A percentile compares a stretch with the other conserved stretches of the same genome.
Conservation (phyloP, 2,329 filamentous ascomycete species). For the Phyllosticta capitalensis region DNA sequence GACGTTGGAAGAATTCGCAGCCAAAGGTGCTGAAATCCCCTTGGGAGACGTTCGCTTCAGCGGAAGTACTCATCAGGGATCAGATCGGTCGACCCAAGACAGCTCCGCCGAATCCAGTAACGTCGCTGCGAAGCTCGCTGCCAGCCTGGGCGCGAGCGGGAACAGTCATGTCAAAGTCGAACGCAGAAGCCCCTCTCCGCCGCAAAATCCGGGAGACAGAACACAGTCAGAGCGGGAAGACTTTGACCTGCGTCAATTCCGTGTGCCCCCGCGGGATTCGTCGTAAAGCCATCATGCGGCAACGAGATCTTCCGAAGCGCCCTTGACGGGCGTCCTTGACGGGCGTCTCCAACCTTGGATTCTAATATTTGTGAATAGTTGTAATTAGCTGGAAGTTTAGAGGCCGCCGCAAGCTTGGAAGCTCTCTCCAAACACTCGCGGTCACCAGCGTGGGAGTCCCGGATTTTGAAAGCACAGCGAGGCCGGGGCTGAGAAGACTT, state of each 20-base stretch:
- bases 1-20: neutral
- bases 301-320: neutral
- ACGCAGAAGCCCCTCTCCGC: neutral
- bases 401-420: too few species aligned
- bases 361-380: too few species aligned
- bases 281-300: neutral
- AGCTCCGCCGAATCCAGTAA: neutral
- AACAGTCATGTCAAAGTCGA: neutral
- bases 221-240: neutral
- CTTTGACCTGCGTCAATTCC: conserved; percentile 7
- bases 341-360: too few species aligned
- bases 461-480: neutral
- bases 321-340: neutral
- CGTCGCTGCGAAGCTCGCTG: neutral
- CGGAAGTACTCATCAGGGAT: neutral
- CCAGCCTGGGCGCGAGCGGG: neutral
- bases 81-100: neutral
- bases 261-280: neutral
- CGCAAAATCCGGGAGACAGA: neutral
- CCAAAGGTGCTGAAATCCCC: neutral
- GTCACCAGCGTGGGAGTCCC: neutral
- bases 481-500: neutral
- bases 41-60: neutral
- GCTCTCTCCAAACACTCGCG: neutral
- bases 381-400: too few species aligned